Percentiles rank a stretch among this genome's conserved stretches.
These are phyloP conservation scores for Yamadazyma kitorensis DNA, from an alignment of 805 yeast species.

Conservation along the genomic window DNA sequence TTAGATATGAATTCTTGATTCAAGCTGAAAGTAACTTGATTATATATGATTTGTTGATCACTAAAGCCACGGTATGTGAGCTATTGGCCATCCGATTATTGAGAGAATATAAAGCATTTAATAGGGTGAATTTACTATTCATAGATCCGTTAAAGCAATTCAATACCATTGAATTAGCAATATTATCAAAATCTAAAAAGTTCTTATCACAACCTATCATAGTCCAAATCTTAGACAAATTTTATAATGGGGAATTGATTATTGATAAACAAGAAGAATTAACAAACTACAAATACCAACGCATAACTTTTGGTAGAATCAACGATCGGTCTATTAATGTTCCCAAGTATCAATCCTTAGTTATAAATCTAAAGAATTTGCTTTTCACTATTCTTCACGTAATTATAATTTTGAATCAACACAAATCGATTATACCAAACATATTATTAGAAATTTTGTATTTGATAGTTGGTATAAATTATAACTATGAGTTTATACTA, in stretches of 20 bases:
- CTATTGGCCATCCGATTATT: constrained; percentile 49
- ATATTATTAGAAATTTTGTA: constrained; percentile 32
- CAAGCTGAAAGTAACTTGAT: constrained; percentile 39
- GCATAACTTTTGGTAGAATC: constrained; percentile 29
- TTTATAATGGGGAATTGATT: constrained; percentile 52
- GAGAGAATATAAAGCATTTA: constrained; percentile 41
- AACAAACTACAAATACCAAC: constrained; percentile 29
- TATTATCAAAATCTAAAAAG: constrained; percentile 50
- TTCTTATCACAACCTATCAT: constrained; percentile 53
- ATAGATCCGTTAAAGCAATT: constrained; percentile 44
- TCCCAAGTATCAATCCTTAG: constrained; percentile 42
- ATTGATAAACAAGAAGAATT: constrained; percentile 14
- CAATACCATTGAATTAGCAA: constrained; percentile 50
- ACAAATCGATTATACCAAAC: constrained; percentile 13
- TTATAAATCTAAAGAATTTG: constrained; percentile 32
- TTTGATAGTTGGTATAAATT: constrained; percentile 45
- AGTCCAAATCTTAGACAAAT: constrained; percentile 42
- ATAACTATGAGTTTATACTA: constrained; percentile 45
- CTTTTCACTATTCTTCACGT: constrained; percentile 16
- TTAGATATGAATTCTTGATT: constrained; percentile 37
- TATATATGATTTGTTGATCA: constrained; percentile 33
- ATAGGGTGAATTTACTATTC: constrained; percentile 45
- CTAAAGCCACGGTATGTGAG: constrained; percentile 53
- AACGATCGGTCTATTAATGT: constrained; percentile 30
- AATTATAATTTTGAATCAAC: constrained; percentile 27